A percentile compares a stretch with the other conserved stretches of the same genome.
Conservation (phyloP, 768 basidiomycete genomes). For the Mycena maculata region DNA sequence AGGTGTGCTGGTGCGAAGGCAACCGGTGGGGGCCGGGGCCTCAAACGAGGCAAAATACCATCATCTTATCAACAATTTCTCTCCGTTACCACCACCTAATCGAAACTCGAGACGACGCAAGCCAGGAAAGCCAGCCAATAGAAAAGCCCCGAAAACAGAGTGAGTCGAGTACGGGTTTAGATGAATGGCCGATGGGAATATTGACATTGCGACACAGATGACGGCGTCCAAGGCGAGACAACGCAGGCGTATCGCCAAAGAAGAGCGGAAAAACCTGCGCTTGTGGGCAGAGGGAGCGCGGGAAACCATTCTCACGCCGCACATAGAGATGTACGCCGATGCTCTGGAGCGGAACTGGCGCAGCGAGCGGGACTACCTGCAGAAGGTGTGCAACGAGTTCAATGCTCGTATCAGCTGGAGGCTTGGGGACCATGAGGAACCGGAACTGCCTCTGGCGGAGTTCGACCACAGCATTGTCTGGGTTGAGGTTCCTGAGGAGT, state of each 20-base stretch:
- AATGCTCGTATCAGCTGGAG: slow-evolving; percentile 3
- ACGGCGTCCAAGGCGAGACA: too few species aligned
- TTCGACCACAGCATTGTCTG: not conserved
- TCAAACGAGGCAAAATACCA: too few species aligned
- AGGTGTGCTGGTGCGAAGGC: too few species aligned
- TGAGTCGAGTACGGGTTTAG: too few species aligned
- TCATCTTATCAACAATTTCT: too few species aligned
- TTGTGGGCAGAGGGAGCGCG: slow-evolving; percentile 20
- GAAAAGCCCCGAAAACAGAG: too few species aligned
- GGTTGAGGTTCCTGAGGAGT: not conserved
- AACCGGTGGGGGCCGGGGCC: too few species aligned
- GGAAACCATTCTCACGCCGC: not conserved
- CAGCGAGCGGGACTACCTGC: not conserved
- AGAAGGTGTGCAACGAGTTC: slow-evolving; percentile 7
- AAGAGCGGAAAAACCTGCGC: slow-evolving; percentile 1
- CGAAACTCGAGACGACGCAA: too few species aligned
- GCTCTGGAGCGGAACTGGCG: not conserved
- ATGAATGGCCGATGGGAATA: not conserved
- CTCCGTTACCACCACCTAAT: too few species aligned
- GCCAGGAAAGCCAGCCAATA: too few species aligned
- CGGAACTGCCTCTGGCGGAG: not conserved
- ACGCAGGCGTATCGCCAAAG: not conserved
- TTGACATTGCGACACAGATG: not conserved
- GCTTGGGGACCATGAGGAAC: slow-evolving; percentile 5
- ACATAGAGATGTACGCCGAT: slow-evolving; percentile 1